Evolutionary conservation across 2,329 filamentous ascomycete species (phyloP), one percentile per base, ranked within the genome.

Genomic region (Diaporthe sp.): DNA sequence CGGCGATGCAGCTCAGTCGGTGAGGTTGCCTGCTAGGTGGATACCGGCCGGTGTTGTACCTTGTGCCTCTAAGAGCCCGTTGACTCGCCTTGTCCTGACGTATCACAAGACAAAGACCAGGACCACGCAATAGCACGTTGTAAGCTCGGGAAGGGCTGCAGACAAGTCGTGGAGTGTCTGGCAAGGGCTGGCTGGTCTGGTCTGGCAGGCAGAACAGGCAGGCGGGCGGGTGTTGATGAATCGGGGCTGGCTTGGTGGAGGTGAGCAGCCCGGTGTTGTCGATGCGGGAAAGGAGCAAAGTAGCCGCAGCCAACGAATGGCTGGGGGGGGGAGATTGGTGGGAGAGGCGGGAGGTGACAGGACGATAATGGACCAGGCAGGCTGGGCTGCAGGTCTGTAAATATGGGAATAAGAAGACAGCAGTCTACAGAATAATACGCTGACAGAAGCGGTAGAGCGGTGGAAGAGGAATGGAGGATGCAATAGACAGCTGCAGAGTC

Each of bases 11-110:
- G 61, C 71, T 39, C 39, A 65, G 71, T 73, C 71, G 71, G 71
- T 73, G 71, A 62, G 58, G 60, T 55, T 65, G 71, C 58, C 71
- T 73, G 58, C 51, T 46, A 55, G 49, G 71, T 73, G 71, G 71
- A 73, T 46, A 61, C 71, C 60, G 46, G 58, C 58, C 22, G 71
- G 71, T 44, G 71, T 22, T 61, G 57, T 61, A 61, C 57, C 58
- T 62, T 37, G 71, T 49, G 58, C 37, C 22, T 65, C 49, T 53
- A 22, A 73, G 58, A 73, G 71, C 58, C 49, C 25, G 58, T 57
- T 57, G 37, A 44, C 71, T 73, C 58, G 65, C 34, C 49, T 53
- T 31, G 49, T 70, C 49, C 49, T 70, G 65, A 51, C 28, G 44
- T 67, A 70, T 42, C 31, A 42, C 49, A 42, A 28, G 49, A 42